Evolutionary conservation across 2,329 filamentous ascomycete species (phyloP).

Genomic region (Colletotrichum sp.): DNA sequence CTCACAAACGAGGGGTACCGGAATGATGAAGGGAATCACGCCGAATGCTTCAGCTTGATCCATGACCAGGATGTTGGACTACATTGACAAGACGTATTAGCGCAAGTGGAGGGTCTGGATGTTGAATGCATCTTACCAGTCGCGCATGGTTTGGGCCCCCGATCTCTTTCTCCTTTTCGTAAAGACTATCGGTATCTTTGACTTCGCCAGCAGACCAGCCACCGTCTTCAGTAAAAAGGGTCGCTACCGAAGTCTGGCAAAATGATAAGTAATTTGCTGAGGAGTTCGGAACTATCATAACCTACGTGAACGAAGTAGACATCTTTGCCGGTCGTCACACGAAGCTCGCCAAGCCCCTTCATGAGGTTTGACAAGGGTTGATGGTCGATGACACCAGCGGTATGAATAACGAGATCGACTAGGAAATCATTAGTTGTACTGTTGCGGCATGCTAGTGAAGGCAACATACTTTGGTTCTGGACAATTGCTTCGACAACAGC

Average conservation of each 20-base stretch:
- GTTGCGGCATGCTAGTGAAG: background rate
- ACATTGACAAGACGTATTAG: background rate
- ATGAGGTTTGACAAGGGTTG: constrained; percentile 31
- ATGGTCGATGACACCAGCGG: constrained; percentile 34
- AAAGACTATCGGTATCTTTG: constrained; percentile 33
- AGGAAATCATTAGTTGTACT: background rate
- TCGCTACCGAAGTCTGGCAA: constrained; percentile 31
- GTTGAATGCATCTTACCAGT: constrained; percentile 22
- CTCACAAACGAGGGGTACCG: constrained; percentile 32
- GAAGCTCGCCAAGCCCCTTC: constrained; percentile 35
- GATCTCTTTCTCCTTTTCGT: constrained; percentile 33
- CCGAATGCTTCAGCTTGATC: constrained; percentile 31
- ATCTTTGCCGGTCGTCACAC: constrained; percentile 27
- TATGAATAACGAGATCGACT: constrained; percentile 43
- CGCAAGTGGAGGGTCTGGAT: background rate
- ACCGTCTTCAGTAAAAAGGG: constrained; percentile 28
- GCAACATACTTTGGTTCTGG: constrained; percentile 28
- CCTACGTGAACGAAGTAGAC: constrained; percentile 30
- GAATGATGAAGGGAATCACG: constrained; percentile 34
- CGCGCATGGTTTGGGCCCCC: constrained; percentile 29
- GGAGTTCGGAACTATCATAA: background rate
- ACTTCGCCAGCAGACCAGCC: constrained; percentile 36
- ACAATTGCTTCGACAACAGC: constrained; percentile 25
- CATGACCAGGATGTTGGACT: constrained; percentile 33
- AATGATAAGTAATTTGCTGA: background rate